Base-by-base conservation (phyloP, 331 rosid species). In the Phaseolus coccineus region DNA sequence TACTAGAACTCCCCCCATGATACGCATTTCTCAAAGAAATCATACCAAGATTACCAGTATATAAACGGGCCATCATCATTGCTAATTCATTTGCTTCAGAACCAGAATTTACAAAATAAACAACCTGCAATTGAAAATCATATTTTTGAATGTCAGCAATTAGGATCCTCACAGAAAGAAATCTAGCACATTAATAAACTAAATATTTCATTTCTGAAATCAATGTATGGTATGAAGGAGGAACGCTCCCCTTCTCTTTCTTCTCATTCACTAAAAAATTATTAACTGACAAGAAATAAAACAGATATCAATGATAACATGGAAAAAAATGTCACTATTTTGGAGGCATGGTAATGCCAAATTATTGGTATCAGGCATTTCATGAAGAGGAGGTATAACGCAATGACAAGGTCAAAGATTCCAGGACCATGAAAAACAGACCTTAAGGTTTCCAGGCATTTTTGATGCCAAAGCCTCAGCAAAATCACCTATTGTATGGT, bases 391-490 rank as follows among this genome's bases (percentile, higher is more conserved):
- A 25, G 35, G 9, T 44, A 69, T 42, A 25, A 58, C 73, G 30
- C 8, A 68, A 73, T 73, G 14, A 37, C 19, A 35, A 1, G 12
- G 8, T 68, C 9, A 40, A 37, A 40, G 8, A 66, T 22, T 39
- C 9, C 39, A 63, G 19, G 55, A 56, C 35, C 53, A 84, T 4
- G 4, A n/a, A 81, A 59, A 61, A 50, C 51, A 27, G 15, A 95
- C 99, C 96, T 91, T 95, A 15, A 95, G 88, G 81, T 93, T 89
- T 72, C 96, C 98, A 25, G 99, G 99, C 98, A 95, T 93, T 80
- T 95, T 95, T 3, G 94, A 85, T 0, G 97, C 97, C 83, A 95
- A 83, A 0, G 92, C 98, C 87, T 95, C 98, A 0, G 97, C 97
- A 59, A 87, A 95, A 84, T 95, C 98, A 25, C 71, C 96, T 6